phyloP scores from a whole-genome alignment of 306 rosid genomes.

The Crotalaria pallida region DNA sequence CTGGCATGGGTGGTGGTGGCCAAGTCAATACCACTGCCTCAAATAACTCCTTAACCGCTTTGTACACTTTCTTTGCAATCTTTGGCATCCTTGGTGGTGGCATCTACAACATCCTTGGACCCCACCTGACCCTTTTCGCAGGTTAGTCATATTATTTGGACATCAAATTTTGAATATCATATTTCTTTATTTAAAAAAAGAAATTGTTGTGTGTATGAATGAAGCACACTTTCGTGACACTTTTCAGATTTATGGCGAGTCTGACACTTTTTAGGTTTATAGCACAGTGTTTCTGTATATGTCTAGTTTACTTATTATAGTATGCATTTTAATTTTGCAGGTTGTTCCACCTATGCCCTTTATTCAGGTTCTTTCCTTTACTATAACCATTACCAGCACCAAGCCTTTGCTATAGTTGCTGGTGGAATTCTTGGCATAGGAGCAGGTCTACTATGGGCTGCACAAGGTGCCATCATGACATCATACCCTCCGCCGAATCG shows the following conservation, averaged over 20 bases:
- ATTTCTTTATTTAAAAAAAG: too few species aligned
- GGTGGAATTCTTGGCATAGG: constrained; percentile 77
- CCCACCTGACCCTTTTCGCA: constrained; percentile 68
- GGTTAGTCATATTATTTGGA: constrained; percentile 8
- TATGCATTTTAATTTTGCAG: constrained; percentile 9
- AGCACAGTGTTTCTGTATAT: too few species aligned
- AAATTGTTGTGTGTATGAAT: too few species aligned
- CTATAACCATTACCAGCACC: constrained; percentile 72
- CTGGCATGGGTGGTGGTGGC: constrained; percentile 95
- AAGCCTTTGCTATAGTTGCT: constrained; percentile 49
- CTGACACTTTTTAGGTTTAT: too few species aligned
- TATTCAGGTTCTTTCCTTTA: constrained; percentile 85
- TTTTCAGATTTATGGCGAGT: too few species aligned
- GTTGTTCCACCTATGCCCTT: constrained; percentile 68
- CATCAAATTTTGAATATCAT: too few species aligned
- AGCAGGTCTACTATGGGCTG: constrained; percentile 86
- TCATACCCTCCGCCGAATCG: constrained; percentile 76
- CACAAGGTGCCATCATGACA: constrained; percentile 91
- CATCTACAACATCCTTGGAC: constrained; percentile 88
- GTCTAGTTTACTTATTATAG: too few species aligned
- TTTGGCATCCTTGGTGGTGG: constrained; percentile 93
- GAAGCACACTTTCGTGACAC: too few species aligned
- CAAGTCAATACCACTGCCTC: constrained; percentile 67
- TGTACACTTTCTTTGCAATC: constrained; percentile 67
- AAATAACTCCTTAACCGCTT: constrained; percentile 79